Base-by-base conservation (phyloP, 306 rosid species). In the Echinosophora koreensis region DNA sequence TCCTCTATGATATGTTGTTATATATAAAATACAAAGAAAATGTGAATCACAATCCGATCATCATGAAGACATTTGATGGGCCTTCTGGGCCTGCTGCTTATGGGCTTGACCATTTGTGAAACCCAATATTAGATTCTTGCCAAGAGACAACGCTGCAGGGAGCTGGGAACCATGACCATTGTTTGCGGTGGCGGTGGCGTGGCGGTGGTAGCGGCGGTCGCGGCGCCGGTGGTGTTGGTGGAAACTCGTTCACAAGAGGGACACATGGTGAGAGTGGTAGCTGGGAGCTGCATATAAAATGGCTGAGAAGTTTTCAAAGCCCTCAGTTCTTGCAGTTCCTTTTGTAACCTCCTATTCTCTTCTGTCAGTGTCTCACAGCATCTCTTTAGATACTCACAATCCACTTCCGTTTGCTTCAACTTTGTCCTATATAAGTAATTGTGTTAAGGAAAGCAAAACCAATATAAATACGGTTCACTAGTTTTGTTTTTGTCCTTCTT, bases 201-300 rank as follows among this genome's bases (percentile, higher is more conserved):
- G 44, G 81, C 4, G 17, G 68, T 44, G 27, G 22, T n/a, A n/a
- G n/a, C n/a, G 44, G 81, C 4, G 17, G 68, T 44, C 17, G 22
- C 6, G 69, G 14, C 13, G 27, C 76, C 47, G 66, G 88, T 32
- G 63, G 86, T 52, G 56, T 56, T 79, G 90, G 93, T 83, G 34
- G 88, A 91, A 7, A 90, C 92, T 0, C 96, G 88, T 79, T 96
- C 98, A 16, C 99, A 96, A 2, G 99, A 88, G 28, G 99, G 98
- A 59, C 99, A 96, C 98, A 96, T 91, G 17, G 99, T 96, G 78
- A 96, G 99, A 0, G 99, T 96, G 59, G 99, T 96, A 37, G 99
- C 97, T 13, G 99, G 99, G 46, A 87, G 96, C 38, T 92, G 99
- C 97, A 89, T 92, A 86, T 86, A 91, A 54, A 89, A 96, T 30